A percentile compares a stretch with the other conserved stretches of the same genome.
phyloP scores from a whole-genome alignment of 2,329 filamentous ascomycete species.

The Phoma herbarum region DNA sequence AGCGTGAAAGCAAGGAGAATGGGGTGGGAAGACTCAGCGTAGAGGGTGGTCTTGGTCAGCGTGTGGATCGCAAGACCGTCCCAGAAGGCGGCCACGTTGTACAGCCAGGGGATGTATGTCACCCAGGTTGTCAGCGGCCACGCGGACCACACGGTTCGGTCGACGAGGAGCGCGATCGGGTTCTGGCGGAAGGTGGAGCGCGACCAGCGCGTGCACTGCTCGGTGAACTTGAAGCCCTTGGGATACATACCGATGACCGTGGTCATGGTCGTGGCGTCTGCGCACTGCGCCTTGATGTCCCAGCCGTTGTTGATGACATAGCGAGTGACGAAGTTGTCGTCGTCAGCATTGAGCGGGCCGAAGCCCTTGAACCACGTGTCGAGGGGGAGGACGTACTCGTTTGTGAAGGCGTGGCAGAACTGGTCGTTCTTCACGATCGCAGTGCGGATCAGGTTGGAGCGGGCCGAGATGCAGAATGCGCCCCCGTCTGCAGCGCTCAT shows the following conservation, averaged over 20 bases:
- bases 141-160: constrained; percentile 36
- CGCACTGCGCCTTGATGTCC: constrained; percentile 63
- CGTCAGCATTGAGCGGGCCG: constrained; percentile 39
- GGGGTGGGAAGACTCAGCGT: constrained; percentile 11
- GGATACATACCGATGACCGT: constrained; percentile 54
- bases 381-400: constrained; percentile 30
- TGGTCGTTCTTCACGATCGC: constrained; percentile 30
- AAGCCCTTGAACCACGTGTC: constrained; percentile 16
- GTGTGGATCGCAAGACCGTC: constrained; percentile 25
- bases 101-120: constrained; percentile 38
- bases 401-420: constrained; percentile 33
- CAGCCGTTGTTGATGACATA: constrained; percentile 58
- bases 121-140: constrained; percentile 37
- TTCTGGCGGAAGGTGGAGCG: constrained; percentile 39
- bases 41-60: constrained; percentile 20
- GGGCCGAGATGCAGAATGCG: constrained; percentile 45
- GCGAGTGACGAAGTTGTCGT: constrained; percentile 62
- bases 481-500: constrained; percentile 46
- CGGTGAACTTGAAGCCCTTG: constrained; percentile 23
- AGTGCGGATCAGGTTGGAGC: constrained; percentile 38
- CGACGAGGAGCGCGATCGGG: constrained; percentile 29
- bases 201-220: constrained; percentile 40
- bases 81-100: constrained; percentile 37
- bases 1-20: constrained; percentile 8
- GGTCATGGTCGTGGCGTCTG: constrained; percentile 57